phyloP scores from a whole-genome alignment of 768 basidiomycete genomes.

The Suillus bovinus region DNA sequence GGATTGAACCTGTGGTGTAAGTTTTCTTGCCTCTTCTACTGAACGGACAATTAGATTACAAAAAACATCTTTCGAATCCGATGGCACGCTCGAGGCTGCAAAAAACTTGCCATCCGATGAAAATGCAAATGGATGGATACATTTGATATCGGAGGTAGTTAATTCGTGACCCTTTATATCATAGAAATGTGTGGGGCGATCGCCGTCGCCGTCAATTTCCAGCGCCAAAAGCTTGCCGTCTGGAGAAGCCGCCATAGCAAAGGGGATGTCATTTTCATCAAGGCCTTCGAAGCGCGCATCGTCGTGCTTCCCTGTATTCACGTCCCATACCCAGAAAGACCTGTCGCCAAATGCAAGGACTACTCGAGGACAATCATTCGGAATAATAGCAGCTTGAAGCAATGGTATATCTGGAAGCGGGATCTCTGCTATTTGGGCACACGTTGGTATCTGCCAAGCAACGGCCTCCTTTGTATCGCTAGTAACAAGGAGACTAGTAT shows the following conservation, averaged over 20 bases:
- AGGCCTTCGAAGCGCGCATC: neutral
- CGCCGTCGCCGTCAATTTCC: neutral
- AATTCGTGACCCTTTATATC: neutral
- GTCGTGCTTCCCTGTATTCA: neutral
- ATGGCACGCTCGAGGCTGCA: neutral
- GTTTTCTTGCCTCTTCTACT: neutral
- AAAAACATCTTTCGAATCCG: neutral
- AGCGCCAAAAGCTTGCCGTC: neutral
- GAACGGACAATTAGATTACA: neutral
- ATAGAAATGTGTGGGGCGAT: neutral
- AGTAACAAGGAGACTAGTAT: neutral
- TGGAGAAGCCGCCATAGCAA: neutral
- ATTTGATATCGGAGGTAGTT: neutral
- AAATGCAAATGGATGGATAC: slow-evolving; percentile 1
- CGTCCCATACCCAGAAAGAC: slow-evolving; percentile 5
- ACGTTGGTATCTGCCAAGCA: neutral
- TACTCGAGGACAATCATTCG: neutral
- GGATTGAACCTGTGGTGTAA: neutral
- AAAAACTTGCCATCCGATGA: neutral
- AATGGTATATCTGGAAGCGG: slow-evolving; percentile 1
- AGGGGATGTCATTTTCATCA: neutral
- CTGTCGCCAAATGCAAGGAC: slow-evolving; percentile 2
- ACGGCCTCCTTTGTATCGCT: neutral
- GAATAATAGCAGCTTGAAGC: slow-evolving; percentile 1
- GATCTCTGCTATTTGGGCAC: neutral